Conservation (phyloP, 192 early-diverging fungal species). For the Coemansia javaensis region DNA sequence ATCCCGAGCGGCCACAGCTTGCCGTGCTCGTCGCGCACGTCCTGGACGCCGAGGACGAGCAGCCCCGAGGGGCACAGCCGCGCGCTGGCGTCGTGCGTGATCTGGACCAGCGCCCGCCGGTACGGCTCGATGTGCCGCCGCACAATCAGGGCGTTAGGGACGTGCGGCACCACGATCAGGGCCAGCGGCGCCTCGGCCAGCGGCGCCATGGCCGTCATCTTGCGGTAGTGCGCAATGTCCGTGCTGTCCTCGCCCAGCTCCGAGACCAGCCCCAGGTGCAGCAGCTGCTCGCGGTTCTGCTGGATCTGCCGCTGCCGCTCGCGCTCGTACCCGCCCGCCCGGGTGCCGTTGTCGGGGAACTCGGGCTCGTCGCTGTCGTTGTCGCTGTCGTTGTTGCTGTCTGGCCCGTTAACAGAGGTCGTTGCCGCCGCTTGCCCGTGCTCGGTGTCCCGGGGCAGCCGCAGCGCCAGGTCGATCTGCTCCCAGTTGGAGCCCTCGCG, state of each 20-base stretch:
- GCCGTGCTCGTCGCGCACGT: constrained; percentile 55
- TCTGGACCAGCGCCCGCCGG: constrained; percentile 58
- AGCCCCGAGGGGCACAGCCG: constrained; percentile 60
- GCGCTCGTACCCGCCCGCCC: constrained; percentile 40
- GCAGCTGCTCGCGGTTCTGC: constrained; percentile 45
- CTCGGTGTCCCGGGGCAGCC: not conserved
- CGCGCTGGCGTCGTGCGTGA: constrained; percentile 54
- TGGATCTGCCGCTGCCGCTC: constrained; percentile 46
- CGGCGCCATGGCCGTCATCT: constrained; percentile 51
- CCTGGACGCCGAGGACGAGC: constrained; percentile 67
- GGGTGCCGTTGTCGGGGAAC: constrained; percentile 29
- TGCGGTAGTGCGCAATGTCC: constrained; percentile 64
- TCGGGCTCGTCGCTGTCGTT: constrained; percentile 9
- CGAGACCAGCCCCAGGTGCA: constrained; percentile 65
- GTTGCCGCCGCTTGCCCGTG: not conserved
- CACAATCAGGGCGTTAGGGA: constrained; percentile 47
- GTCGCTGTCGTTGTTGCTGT: not conserved
- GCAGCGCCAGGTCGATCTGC: constrained; percentile 58
- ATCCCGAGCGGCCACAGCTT: constrained; percentile 72
- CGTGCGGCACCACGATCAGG: constrained; percentile 61
- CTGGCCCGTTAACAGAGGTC: not conserved
- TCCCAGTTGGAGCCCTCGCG: constrained; percentile 76
- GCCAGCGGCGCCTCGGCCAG: constrained; percentile 36
- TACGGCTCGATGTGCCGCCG: constrained; percentile 55
- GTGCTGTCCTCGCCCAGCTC: constrained; percentile 75